A percentile compares a stretch with the other conserved stretches of the same genome.
Conservation (phyloP, 768 basidiomycete genomes). For the Gelatoporia subvermispora region DNA sequence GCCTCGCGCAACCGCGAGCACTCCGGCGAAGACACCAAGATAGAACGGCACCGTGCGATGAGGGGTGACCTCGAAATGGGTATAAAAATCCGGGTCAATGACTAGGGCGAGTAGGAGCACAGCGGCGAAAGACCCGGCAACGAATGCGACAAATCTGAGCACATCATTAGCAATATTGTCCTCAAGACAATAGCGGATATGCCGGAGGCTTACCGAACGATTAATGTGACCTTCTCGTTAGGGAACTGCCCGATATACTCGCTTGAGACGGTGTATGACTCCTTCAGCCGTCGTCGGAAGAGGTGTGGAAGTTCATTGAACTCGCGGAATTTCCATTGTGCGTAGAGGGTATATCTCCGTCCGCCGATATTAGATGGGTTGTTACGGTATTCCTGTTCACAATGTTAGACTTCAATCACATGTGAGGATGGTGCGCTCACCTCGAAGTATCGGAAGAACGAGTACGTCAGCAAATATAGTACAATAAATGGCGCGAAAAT, state of each 20-base stretch:
- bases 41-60: conserved; percentile 95
- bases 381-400: conserved; percentile 89
- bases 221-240: conserved; percentile 84
- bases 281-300: conserved; percentile 80
- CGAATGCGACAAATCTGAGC: conserved; percentile 86
- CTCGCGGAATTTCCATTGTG: conserved; percentile 98
- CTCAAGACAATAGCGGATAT: not conserved
- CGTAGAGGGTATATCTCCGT: conserved; percentile 89
- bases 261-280: conserved; percentile 85
- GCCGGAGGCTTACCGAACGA: conserved; percentile 78
- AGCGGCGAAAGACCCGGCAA: conserved; percentile 94
- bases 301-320: conserved; percentile 97
- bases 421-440: conserved; percentile 37
- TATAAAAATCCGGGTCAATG: conserved; percentile 88
- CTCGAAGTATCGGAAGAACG: conserved; percentile 99
- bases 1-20: conserved; percentile 85
- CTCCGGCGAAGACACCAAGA: conserved; percentile 78
- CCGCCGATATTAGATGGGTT: conserved; percentile 94
- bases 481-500: conserved; percentile 97
- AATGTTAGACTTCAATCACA: conserved; percentile 7
- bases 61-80: conserved; percentile 92
- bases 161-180: not conserved
- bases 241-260: conserved; percentile 98
- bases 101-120: conserved; percentile 90
- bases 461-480: conserved; percentile 93